These are phyloP conservation scores for Chrysoporthe puriensis DNA, from an alignment of 2,329 filamentous ascomycete genomes.

Conservation along the genomic window DNA sequence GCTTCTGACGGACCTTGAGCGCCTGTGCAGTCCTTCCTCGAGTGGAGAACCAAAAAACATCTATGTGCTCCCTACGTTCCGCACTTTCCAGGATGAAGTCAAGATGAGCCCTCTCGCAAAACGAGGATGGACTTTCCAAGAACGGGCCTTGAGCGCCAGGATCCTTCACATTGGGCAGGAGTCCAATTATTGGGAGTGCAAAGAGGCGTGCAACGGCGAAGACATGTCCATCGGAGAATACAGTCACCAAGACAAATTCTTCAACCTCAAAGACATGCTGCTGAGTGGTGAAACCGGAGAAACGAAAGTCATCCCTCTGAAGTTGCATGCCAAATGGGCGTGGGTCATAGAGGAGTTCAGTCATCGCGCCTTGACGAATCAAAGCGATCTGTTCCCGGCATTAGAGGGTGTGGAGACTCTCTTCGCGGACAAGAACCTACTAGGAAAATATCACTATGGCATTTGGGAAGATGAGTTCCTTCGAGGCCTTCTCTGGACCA, in stretches of 20 bases:
- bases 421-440: not conserved
- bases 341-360: slow-evolving; percentile 2
- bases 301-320: not conserved
- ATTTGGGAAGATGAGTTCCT: slow-evolving; percentile 7
- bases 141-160: not conserved
- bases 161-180: slow-evolving; percentile 5
- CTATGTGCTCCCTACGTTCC: not conserved
- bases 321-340: slow-evolving; percentile 8
- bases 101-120: not conserved
- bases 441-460: not conserved
- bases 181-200: slow-evolving; percentile 5
- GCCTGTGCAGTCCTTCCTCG: not conserved
- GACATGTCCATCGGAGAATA: not conserved
- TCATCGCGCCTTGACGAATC: not conserved
- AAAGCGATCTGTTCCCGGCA: slow-evolving; percentile 3
- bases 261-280: slow-evolving; percentile 5
- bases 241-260: slow-evolving; percentile 4
- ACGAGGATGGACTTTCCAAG: slow-evolving; percentile 7
- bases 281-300: not conserved
- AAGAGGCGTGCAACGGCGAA: slow-evolving; percentile 8
- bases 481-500: not conserved
- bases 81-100: not conserved
- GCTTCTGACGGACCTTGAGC: not conserved
- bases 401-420: slow-evolving; percentile 2
- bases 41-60: not conserved